phyloP scores from a whole-genome alignment of 2,329 filamentous ascomycete species.

The Aspergillus pseudoviridinutans region DNA sequence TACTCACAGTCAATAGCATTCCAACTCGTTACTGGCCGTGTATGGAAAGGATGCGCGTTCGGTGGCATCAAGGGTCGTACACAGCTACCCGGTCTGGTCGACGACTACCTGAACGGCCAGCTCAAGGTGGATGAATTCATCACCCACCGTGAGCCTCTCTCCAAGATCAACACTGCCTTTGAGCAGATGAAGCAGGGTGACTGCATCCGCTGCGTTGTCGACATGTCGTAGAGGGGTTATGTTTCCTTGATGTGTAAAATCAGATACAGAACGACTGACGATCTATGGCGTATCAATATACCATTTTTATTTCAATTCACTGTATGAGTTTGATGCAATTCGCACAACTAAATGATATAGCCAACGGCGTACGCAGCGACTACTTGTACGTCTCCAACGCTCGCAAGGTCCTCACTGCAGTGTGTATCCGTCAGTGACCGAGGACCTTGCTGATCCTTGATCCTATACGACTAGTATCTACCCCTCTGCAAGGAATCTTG shows the following conservation, averaged over 20 bases:
- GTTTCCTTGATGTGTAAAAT: neutral
- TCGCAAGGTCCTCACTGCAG: neutral
- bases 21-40: conserved; percentile 95
- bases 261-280: conserved; percentile 5
- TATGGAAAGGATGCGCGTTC: conserved; percentile 97
- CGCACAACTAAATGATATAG: too few relatives aligned
- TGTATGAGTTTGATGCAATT: too few relatives aligned
- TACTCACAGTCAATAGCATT: conserved; percentile 60
- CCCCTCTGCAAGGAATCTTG: neutral
- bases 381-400: neutral
- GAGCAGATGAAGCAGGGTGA: conserved; percentile 93
- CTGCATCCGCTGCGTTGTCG: conserved; percentile 92
- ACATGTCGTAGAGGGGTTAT: conserved; percentile 46
- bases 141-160: conserved; percentile 82
- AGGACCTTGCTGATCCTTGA: neutral
- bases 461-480: too few relatives aligned
- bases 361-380: too few relatives aligned
- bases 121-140: conserved; percentile 99
- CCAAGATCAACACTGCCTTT: conserved; percentile 84
- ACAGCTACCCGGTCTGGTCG: conserved; percentile 80
- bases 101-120: conserved; percentile 82
- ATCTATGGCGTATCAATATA: neutral
- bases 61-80: conserved; percentile 96
- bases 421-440: neutral
- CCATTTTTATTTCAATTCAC: neutral